Conservation (phyloP, 495 filamentous ascomycete genomes). For the Talaromyces wortmannii region DNA sequence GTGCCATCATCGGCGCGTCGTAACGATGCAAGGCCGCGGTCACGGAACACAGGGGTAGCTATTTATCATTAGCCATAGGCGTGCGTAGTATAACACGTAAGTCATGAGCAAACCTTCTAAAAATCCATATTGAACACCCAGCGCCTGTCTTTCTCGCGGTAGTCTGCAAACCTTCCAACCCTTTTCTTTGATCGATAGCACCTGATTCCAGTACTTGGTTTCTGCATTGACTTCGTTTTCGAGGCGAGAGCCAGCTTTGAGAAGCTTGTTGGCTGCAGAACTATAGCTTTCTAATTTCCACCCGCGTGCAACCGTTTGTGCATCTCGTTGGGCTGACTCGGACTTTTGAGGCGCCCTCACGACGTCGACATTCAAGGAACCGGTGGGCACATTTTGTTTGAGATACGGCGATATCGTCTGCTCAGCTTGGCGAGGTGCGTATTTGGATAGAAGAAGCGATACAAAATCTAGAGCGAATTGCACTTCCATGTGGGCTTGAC, state of each 20-base stretch:
- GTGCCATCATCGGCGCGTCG: slow-evolving; percentile 66
- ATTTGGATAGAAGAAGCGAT: slow-evolving; percentile 76
- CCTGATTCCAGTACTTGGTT: slow-evolving; percentile 80
- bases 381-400: slow-evolving; percentile 61
- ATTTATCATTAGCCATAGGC: neutral
- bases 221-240: slow-evolving; percentile 71
- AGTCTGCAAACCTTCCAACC: slow-evolving; percentile 78
- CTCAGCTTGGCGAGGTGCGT: slow-evolving; percentile 59
- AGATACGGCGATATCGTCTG: slow-evolving; percentile 61
- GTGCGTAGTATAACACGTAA: neutral
- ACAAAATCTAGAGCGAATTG: slow-evolving; percentile 71
- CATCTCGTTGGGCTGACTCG: slow-evolving; percentile 43
- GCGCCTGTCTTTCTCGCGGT: slow-evolving; percentile 62
- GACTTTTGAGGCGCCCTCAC: slow-evolving; percentile 49
- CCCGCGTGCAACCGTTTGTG: slow-evolving; percentile 57
- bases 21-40: slow-evolving; percentile 71
- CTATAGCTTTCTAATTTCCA: slow-evolving; percentile 74
- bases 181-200: slow-evolving; percentile 69
- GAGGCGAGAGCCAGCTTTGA: slow-evolving; percentile 65
- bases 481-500: slow-evolving; percentile 59
- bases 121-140: slow-evolving; percentile 87
- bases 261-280: slow-evolving; percentile 62
- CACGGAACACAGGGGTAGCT: slow-evolving; percentile 68
- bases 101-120: slow-evolving; percentile 47
- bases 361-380: slow-evolving; percentile 71